A percentile compares a stretch with the other conserved stretches of the same genome.
These are phyloP conservation scores for Naganishia kalamii DNA, from an alignment of 768 basidiomycete species.

Conservation along the genomic window DNA sequence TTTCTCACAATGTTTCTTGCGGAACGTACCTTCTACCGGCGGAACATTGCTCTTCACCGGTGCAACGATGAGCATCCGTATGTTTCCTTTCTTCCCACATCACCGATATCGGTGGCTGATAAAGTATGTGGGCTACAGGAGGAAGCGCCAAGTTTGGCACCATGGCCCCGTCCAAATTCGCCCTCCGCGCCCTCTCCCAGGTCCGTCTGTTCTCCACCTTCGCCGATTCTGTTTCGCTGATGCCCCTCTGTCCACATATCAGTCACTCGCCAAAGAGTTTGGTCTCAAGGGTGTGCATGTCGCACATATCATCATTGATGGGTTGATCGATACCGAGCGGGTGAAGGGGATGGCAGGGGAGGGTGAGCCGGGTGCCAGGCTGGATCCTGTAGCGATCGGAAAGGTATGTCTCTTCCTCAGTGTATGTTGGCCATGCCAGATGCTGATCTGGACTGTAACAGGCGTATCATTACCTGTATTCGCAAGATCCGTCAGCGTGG, in stretches of 20 bases:
- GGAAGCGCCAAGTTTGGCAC: conserved; percentile 17
- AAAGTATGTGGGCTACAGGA: neutral
- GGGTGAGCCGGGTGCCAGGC: conserved; percentile 26
- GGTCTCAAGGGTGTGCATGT: conserved; percentile 44
- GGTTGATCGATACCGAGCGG: conserved; percentile 31
- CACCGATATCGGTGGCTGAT: no score
- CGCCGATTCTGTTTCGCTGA: neutral
- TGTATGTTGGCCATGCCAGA: neutral
- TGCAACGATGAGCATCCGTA: conserved; percentile 36
- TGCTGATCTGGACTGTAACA: conserved; percentile 2
- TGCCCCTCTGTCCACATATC: neutral
- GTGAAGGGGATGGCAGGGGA: conserved; percentile 28
- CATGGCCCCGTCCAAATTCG: conserved; percentile 37
- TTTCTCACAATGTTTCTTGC: conserved; percentile 33
- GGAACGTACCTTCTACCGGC: neutral
- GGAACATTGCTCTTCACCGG: conserved; percentile 38
- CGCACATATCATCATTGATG: conserved; percentile 40
- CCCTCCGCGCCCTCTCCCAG: conserved; percentile 34
- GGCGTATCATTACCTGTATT: conserved; percentile 30
- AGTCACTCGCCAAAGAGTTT: conserved; percentile 43
- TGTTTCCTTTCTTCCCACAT: neutral
- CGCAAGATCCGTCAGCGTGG: conserved; percentile 37
- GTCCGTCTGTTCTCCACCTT: neutral
- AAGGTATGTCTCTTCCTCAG: neutral
- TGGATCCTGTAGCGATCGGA: conserved; percentile 36